Evolutionary conservation across 1,284 basidiomycete species (phyloP), one percentile per base, ranked within the genome.

Genomic region (Xerocomus minutiporus): DNA sequence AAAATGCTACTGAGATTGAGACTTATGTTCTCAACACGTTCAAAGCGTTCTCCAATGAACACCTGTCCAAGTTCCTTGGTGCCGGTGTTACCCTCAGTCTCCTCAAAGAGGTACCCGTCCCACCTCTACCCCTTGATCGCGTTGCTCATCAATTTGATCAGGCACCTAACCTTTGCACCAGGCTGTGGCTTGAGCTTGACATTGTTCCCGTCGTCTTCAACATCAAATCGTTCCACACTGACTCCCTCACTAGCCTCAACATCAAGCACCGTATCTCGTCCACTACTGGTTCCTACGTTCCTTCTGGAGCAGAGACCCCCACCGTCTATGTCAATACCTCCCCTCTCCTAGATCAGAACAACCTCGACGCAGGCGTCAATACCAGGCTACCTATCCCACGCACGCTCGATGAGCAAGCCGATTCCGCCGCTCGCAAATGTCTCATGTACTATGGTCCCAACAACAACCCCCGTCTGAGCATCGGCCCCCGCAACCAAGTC

Each of bases 1-100:
- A 76, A 54, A 81, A 79, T 58, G 74, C 78, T 8, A 69, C 77
- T 50, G 75, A 73, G 17, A 84, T 90, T 64, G 83, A 86, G 67
- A 71, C 70, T 47, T 79, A 81, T 58, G 74, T 89, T 57, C 63
- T 87, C 55, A 72, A 81, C 26, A 75, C 77, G 11, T 65, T 91
- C 44, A 80, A 81, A 65, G 81, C 81, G 62, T 90, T 90, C 73
- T 81, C 81, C 36, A 71, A 75, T 17, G 84, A 86, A 60, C 88
- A 90, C 65, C 69, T 88, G 28, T 87, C 86, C 78, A 91, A 91
- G 75, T 91, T 91, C 75, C 75, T 91, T 55, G 88, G 86, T 52
- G 77, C 78, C 8, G 80, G 80, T 60, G 73, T 82, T 45, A 78
- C 81, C 32, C 67, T 81, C 52, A 61, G 62, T 52, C 69, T 81